A percentile compares a stretch with the other conserved stretches of the same genome.
phyloP scores from a whole-genome alignment of 2,329 filamentous ascomycete genomes.

The Claviceps purpurea region DNA sequence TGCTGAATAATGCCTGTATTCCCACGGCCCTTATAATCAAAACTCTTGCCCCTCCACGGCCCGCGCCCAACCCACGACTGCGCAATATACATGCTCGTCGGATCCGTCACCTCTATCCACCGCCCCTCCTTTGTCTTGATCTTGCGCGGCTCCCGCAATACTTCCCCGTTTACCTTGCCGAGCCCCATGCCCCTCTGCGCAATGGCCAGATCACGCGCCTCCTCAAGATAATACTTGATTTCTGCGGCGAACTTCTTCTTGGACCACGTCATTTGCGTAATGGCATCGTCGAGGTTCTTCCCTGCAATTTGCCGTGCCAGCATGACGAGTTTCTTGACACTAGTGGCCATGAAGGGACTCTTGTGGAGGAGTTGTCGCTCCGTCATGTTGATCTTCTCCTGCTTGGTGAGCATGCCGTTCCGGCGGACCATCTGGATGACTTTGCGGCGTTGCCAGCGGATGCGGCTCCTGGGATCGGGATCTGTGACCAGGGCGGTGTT shows the following conservation, averaged over 20 bases:
- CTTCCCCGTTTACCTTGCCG: slow-evolving; percentile 27
- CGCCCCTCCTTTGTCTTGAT: slow-evolving; percentile 66
- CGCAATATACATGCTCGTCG: slow-evolving; percentile 76
- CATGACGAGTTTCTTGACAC: slow-evolving; percentile 79
- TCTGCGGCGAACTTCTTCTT: slow-evolving; percentile 85
- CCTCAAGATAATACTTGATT: slow-evolving; percentile 63
- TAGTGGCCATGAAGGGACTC: slow-evolving; percentile 67
- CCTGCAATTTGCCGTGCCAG: slow-evolving; percentile 80
- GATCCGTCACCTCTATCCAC: slow-evolving; percentile 56
- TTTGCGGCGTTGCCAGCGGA: slow-evolving; percentile 72
- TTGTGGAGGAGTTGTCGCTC: slow-evolving; percentile 43
- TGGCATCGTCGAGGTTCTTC: slow-evolving; percentile 87
- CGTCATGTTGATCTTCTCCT: slow-evolving; percentile 52
- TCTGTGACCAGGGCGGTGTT: slow-evolving; percentile 54
- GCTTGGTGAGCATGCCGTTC: slow-evolving; percentile 38
- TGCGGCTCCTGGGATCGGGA: slow-evolving; percentile 58
- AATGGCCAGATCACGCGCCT: slow-evolving; percentile 70
- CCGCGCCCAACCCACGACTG: slow-evolving; percentile 87
- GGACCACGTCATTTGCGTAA: slow-evolving; percentile 88
- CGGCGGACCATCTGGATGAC: slow-evolving; percentile 58
- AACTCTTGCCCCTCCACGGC: slow-evolving; percentile 38
- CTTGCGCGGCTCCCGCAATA: slow-evolving; percentile 26
- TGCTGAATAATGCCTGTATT: slow-evolving; percentile 52
- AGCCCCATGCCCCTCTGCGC: slow-evolving; percentile 78
- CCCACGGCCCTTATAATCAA: slow-evolving; percentile 66